phyloP scores from a whole-genome alignment of 225 moss, liverwort and hornwort genomes.

The Bryoerythrophyllum caledonicum region DNA sequence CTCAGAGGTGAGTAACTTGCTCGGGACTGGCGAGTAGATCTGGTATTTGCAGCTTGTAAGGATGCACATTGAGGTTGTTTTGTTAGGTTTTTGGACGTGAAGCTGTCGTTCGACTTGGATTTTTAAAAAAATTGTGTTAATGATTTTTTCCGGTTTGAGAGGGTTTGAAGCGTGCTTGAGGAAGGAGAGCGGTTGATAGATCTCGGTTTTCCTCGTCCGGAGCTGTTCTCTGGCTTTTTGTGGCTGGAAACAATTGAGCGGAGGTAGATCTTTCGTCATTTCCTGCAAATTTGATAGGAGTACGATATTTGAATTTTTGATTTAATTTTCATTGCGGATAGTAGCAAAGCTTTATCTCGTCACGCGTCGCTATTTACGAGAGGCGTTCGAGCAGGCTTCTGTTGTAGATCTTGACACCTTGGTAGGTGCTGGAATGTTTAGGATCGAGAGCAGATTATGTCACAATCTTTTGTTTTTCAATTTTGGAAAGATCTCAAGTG shows the following conservation, averaged over 20 bases:
- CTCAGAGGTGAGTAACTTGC: slow-evolving; percentile 27
- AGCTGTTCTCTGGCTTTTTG: not conserved
- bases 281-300: not conserved
- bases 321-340: not conserved
- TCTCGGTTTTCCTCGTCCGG: not conserved
- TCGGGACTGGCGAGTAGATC: slow-evolving; percentile 23
- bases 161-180: not conserved
- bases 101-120: not conserved
- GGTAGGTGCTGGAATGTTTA: not conserved
- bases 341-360: not conserved
- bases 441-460: not conserved
- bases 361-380: not conserved
- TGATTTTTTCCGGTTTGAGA: slow-evolving; percentile 9
- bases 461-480: not conserved
- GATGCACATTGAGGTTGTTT: slow-evolving; percentile 1
- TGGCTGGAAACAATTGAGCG: not conserved
- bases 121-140: too few species aligned
- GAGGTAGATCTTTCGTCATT: not conserved
- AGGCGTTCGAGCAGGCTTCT: not conserved
- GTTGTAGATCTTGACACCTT: slow-evolving; percentile 1
- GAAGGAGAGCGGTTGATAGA: not conserved
- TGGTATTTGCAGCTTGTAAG: not conserved
- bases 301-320: not conserved
- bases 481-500: not conserved
- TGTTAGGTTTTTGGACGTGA: not conserved